Evolutionary conservation across 768 basidiomycete species (phyloP), one percentile per base, ranked within the genome.

Genomic region (Boletus huronensis): DNA sequence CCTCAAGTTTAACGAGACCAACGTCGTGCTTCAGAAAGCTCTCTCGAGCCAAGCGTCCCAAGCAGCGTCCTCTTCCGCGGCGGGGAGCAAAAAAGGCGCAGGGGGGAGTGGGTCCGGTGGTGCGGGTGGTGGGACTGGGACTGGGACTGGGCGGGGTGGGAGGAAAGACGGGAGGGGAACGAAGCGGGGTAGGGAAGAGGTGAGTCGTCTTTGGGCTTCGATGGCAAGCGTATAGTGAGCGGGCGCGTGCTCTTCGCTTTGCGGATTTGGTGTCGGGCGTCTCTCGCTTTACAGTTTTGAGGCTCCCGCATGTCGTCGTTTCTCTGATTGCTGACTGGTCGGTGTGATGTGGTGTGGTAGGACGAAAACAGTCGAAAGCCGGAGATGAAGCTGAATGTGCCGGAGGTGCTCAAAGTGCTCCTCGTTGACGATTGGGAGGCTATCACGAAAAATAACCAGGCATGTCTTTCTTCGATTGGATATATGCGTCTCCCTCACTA

Each of bases 381-480:
- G 1, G 95, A 98, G 64, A 85, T 98, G 79, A 93, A 91, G 73
- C 77, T 99, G 47, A 82, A 77, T 54, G 85, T 97, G 5, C 97
- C 96, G 0, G 97, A 98, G 63, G 70, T 81, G n/a, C 79, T 98
- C 58, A 98, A 97, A 70, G 80, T 85, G 29, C 79, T 88, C 44
- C 78, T 99, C 35, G 94, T 98, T 2, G 94, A 98, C 65, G 97
- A 98, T 62, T 99, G 97, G 97, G 96, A 98, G 72, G 83, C 87
- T 5, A 85, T 98, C 36, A 98, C 97, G 50, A 98, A 97, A 76
- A 90, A 94, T 67, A 84, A 85, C 61, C 90, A 93, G 82, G 96
- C 88, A 54, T 26, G 72, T 58, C 25, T 23, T 17, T 17, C 21
- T 41, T 38, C 40, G 16, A 36, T 47, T 38, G 19, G 21, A 46